Base-by-base conservation (phyloP, 148 eudicot genomes). In the Amaranthus cruentus region DNA sequence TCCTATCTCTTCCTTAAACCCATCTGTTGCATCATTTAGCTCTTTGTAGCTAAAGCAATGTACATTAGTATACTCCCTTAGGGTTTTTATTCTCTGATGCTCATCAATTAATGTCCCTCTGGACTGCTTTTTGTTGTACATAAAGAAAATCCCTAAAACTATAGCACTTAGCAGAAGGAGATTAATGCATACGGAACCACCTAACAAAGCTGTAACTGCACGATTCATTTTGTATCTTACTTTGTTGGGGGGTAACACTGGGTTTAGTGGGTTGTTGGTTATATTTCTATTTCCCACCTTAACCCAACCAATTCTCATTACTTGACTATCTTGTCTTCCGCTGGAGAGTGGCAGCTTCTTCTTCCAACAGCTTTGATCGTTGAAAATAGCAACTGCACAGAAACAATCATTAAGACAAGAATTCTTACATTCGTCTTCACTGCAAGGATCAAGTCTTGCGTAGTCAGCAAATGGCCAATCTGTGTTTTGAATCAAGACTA, bases 381-480 rank as follows among this genome's bases (percentile, higher is more conserved):
- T 9, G 10, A 54, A 68, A 55, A 65, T 63, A 54, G 68, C 80
- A 10, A 68, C 85, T 48, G 80, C 89, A 71, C 89, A 88, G 11
- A 88, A 83, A 74, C 92, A 88, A 66, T 88, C 89, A 18, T 79
- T 53, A 55, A 73, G 62, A 79, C 91, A 88, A 66, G 73, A 65
- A 3, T 6, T 75, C 64, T 28, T 79, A 42, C 89, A 88, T 10
- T 65, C 60, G 7, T 62, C 68, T 59, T 78, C 77, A 6, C 14
- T 70, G 2, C 1, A 12, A 50, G 79, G 60, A 2, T 54, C 52
- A 56, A 81, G 64, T 6, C 9, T 52, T 64, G 69, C 80, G 47
- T 75, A 83, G 55, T 87, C 85, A 49, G 65, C 68, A 3, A 0
- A 3, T 7, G 84, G 83, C 85, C 85, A 86, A 42, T 78, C 82